phyloP scores from a whole-genome alignment of 164 flowering plant genomes.

The Akebia trifoliata region DNA sequence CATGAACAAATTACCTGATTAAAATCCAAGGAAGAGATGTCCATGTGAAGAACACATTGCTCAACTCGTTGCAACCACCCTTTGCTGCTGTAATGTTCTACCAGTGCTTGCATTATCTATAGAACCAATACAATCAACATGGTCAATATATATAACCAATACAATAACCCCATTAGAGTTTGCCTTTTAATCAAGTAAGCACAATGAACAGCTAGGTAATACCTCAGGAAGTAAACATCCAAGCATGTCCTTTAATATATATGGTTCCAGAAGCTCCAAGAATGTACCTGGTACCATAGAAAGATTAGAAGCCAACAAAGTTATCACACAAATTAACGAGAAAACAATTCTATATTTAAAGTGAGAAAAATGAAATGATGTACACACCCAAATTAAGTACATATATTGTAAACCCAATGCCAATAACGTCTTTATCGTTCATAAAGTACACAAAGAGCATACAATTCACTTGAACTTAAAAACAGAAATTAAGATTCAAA shows the following conservation, averaged over 20 bases:
- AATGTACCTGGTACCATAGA: constrained; percentile 57
- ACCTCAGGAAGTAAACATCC: constrained; percentile 97
- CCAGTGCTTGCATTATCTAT: constrained; percentile 98
- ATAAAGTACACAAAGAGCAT: no score
- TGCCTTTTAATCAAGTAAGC: background rate
- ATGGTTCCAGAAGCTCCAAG: constrained; percentile 98
- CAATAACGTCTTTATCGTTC: no score
- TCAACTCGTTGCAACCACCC: constrained; percentile 99
- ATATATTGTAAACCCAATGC: no score
- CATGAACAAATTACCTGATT: constrained; percentile 61
- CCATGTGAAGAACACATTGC: constrained; percentile 99
- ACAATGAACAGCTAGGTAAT: constrained; percentile 13
- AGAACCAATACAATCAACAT: background rate
- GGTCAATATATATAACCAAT: background rate
- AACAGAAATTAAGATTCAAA: no score
- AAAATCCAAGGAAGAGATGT: constrained; percentile 94
- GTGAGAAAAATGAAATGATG: no score
- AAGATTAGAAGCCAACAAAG: background rate
- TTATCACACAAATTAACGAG: background rate
- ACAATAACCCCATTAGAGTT: background rate
- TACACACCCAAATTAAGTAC: no score
- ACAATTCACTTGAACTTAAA: no score
- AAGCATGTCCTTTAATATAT: constrained; percentile 92
- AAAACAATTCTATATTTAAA: no score
- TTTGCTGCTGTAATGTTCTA: constrained; percentile 88